These are phyloP conservation scores for Penicillium olsonii DNA, from an alignment of 2,329 filamentous ascomycete species.

Conservation along the genomic window DNA sequence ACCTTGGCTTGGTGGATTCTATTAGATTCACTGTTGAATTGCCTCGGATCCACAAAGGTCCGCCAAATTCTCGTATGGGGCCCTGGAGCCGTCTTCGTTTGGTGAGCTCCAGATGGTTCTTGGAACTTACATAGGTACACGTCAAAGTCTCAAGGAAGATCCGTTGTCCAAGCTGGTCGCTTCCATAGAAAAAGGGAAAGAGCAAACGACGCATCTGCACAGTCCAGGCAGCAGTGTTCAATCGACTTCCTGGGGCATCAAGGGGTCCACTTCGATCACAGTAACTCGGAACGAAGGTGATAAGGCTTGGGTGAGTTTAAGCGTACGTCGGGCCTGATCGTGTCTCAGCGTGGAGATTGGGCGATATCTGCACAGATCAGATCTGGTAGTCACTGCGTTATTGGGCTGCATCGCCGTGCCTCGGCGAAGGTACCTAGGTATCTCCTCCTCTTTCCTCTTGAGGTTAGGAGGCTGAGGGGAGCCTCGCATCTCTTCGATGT, in stretches of 20 bases:
- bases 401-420: slow-evolving; percentile 18
- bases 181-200: slow-evolving; percentile 3
- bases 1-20: neutral
- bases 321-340: neutral
- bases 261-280: slow-evolving; percentile 9
- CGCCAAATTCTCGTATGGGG: no score
- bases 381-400: neutral
- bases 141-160: no score
- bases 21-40: no score
- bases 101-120: no score
- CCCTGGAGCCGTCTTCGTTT: no score
- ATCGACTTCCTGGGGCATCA: neutral
- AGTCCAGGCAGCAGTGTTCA: neutral
- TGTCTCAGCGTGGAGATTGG: neutral
- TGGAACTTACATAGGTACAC: no score
- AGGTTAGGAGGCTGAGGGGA: neutral
- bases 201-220: slow-evolving; percentile 9
- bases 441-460: slow-evolving; percentile 19
- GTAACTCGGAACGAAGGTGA: neutral
- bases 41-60: no score
- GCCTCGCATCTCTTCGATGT: neutral
- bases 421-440: slow-evolving; percentile 8
- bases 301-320: neutral
- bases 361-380: neutral
- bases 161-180: no score